Evolutionary conservation across 495 filamentous ascomycete genomes (phyloP), one percentile per base, ranked within the genome.

Genomic region (Pyrenopolyporus hunteri): DNA sequence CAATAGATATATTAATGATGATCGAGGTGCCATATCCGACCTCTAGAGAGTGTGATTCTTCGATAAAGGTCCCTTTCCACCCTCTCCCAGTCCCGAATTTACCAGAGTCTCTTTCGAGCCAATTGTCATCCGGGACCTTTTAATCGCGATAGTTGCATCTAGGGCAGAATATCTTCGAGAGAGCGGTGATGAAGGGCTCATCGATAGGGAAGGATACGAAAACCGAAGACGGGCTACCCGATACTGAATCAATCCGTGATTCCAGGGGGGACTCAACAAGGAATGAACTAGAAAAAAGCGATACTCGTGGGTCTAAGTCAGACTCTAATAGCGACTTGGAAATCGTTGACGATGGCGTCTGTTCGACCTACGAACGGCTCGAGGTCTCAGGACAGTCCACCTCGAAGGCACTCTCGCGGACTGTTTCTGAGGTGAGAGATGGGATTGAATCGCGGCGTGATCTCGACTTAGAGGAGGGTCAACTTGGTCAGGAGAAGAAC

Each of bases 361-460:
- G 31, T 19, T 48, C 50, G 4, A 16, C 35, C 14, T 36, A 0
- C 9, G 47, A 48, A 40, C 35, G 20, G 1, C 29, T 42, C 20
- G n/a, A 58, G 11, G 33, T 37, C 14, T 9, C 7, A 5, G 19
- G 22, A 3, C 39, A 23, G 0, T 13, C 10, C 1, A n/a, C 35
- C 2, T 53, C 48, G 35, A 22, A 35, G 9, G 32, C 43, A 0
- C 4, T 68, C 36, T 50, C 67, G n/a, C 26, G 51, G 16, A 63
- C 64, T 32, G 55, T 73, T 17, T 66, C 67, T 1, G 72, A 74
- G 49, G 54, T 67, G 6, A 64, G 69, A 17, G 71, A 75, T 39
- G 69, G 70, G 39, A 68, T 73, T 35, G 39, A 59, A 36, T 71
- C 62, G 19, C 62, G 62, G 19, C 53, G 71, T 2, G 70, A 70